Conservation (phyloP, 2,329 filamentous ascomycete genomes). For the Alternaria gaisen region DNA sequence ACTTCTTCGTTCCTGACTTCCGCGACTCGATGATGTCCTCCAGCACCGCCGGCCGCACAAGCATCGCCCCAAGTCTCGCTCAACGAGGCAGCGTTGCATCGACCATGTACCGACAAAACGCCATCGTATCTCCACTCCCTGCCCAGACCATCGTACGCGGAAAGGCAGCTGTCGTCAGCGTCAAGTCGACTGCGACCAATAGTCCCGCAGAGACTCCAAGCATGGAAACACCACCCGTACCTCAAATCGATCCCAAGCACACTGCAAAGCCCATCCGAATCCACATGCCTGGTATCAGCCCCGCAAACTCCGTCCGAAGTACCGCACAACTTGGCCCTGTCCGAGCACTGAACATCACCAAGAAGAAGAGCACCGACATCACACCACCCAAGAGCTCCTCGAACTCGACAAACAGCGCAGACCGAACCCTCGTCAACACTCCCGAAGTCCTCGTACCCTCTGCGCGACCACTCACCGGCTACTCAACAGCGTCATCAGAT, state of each 20-base stretch:
- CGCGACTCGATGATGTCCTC: constrained; percentile 91
- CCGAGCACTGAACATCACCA: constrained; percentile 57
- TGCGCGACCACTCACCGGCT: constrained; percentile 42
- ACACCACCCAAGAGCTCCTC: constrained; percentile 42
- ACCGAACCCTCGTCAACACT: constrained; percentile 36
- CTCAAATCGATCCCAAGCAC: constrained; percentile 70
- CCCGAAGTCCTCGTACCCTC: constrained; percentile 36
- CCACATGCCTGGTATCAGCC: constrained; percentile 54
- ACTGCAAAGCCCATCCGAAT: constrained; percentile 47
- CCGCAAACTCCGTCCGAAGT: constrained; percentile 49
- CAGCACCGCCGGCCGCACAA: constrained; percentile 65
- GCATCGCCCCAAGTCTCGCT: constrained; percentile 60
- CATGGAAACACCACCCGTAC: constrained; percentile 72
- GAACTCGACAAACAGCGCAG: constrained; percentile 27
- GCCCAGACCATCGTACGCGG: constrained; percentile 87
- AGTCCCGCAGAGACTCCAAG: constrained; percentile 60
- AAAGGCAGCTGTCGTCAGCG: constrained; percentile 91
- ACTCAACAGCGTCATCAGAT: constrained; percentile 44
- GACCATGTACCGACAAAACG: constrained; percentile 92
- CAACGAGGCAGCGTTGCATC: constrained; percentile 74
- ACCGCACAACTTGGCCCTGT: constrained; percentile 54
- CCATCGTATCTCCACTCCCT: constrained; percentile 78
- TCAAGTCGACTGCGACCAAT: constrained; percentile 73
- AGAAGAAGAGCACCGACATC: constrained; percentile 44
- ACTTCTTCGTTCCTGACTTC: constrained; percentile 93